Percentiles rank a stretch among this genome's conserved stretches.
Conservation (phyloP, 2,329 filamentous ascomycete genomes). For the Chaetomium globosum region DNA sequence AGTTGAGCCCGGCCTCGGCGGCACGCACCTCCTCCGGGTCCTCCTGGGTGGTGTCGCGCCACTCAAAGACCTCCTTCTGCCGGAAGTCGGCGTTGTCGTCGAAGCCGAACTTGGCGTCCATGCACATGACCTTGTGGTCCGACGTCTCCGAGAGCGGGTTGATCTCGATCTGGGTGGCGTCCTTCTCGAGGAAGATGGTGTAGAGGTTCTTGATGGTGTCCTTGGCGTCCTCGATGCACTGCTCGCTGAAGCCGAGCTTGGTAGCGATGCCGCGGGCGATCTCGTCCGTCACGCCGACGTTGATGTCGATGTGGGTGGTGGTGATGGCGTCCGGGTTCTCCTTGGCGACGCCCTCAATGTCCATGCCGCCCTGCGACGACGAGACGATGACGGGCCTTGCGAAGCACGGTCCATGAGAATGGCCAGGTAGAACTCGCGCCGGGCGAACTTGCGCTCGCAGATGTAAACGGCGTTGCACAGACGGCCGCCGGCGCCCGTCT, state of each 20-base stretch:
- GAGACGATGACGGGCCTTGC: constrained; percentile 92
- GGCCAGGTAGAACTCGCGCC: constrained; percentile 97
- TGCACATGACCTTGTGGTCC: constrained; percentile 96
- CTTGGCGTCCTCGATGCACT: constrained; percentile 94
- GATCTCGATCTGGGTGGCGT: constrained; percentile 99
- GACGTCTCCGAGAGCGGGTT: constrained; percentile 98
- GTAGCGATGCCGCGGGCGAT: constrained; percentile 87
- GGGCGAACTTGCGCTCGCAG: constrained; percentile 98
- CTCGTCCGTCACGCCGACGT: constrained; percentile 91
- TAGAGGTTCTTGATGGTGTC: constrained; percentile 98
- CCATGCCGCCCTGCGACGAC: constrained; percentile 98
- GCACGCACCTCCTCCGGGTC: constrained; percentile 97
- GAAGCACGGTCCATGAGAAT: constrained; percentile 95
- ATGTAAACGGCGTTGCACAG: constrained; percentile 98
- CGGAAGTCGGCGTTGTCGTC: constrained; percentile 99
- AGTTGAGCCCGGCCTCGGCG: constrained; percentile 92
- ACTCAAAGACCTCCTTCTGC: constrained; percentile 92
- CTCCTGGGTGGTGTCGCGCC: constrained; percentile 94
- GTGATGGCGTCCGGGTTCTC: constrained; percentile 94
- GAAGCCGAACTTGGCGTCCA: constrained; percentile 99
- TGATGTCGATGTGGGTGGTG: constrained; percentile 92
- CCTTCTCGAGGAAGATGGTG: constrained; percentile 97
- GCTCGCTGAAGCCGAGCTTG: constrained; percentile 95
- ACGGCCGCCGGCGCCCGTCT: constrained; percentile 90
- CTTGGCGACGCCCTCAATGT: constrained; percentile 98